Evolutionary conservation across 2,329 filamentous ascomycete species (phyloP), one percentile per base, ranked within the genome.

Genomic region (Myrmaecium sp.): DNA sequence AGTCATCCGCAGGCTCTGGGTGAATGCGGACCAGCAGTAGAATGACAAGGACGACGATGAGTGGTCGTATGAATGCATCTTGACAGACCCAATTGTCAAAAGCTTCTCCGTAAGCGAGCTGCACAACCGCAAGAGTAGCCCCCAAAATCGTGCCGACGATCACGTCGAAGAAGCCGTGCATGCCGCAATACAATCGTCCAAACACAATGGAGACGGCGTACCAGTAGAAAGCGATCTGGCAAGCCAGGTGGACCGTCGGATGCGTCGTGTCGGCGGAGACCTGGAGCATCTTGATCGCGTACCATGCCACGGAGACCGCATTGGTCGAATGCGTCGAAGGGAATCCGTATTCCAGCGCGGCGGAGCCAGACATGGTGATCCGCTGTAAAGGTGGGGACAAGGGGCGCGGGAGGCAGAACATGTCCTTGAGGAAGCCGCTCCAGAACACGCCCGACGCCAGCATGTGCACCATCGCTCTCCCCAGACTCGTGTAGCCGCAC

Each of bases 271-370:
- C 70, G n/a, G 71, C 66, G 1, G 71, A 64, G 14, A 66, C 66
- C 35, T 66, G 67, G 11, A 95, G 57, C 24, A 74, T 60, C 29
- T 84, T 64, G 5, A 95, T 58, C 16, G 67, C 74, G 49, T 93
- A 94, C 4, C 92, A 66, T 18, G 83, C 81, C 10, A 95, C 86
- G 0, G 86, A 94, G 5, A 95, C 79, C 2, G 89, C 89, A 50
- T 98, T 98, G 25, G 89, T 89, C 9, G 84, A 93, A 50, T 98
- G 89, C 0, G 89, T 95, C 6, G 84, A 94, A 0, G 89, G 89
- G 41, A 95, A 95, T 12, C 89, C 89, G 47, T 98, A 98, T 47
- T 98, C 89, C 29, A 98, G 66, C 6, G 86, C 83, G 3, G 81
- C 84, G 4, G 82, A 93, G 3, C 84, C 84, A 26, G 86, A 95